phyloP scores from a whole-genome alignment of 140 eudicot species.

The Cichorium intybus region DNA sequence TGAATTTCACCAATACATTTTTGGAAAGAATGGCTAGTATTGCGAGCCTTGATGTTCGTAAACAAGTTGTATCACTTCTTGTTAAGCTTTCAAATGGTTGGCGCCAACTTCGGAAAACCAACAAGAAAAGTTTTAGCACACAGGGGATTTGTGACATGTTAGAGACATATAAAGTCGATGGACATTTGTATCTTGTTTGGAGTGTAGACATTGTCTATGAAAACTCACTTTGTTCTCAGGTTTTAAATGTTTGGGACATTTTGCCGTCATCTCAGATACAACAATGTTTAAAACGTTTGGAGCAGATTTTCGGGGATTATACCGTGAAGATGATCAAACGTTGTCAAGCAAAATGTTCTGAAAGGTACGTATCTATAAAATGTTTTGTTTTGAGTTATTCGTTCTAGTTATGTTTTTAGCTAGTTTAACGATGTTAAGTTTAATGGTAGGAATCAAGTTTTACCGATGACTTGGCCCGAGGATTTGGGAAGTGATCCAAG shows the following conservation, averaged over 20 bases:
- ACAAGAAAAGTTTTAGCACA: background rate
- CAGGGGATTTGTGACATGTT: conserved; percentile 12
- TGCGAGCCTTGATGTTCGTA: conserved; percentile 12
- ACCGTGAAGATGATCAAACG: conserved; percentile 19
- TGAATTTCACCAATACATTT: conserved; percentile 20
- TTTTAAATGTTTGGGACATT: conserved; percentile 42
- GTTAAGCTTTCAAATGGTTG: conserved; percentile 34
- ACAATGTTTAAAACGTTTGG: conserved; percentile 5
- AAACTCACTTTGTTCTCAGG: conserved; percentile 22
- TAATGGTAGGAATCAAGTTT: too few species aligned
- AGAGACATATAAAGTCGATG: conserved; percentile 32
- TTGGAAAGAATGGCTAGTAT: conserved; percentile 4
- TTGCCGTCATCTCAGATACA: conserved; percentile 8
- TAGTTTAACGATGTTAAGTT: background rate
- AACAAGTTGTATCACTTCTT: conserved; percentile 23
- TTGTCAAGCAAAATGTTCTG: conserved; percentile 30
- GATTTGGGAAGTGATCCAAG: background rate
- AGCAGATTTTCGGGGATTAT: conserved; percentile 21
- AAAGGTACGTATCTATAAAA: conserved; percentile 35
- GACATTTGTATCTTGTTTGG: conserved; percentile 30
- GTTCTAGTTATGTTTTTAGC: background rate
- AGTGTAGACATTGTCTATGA: conserved; percentile 27
- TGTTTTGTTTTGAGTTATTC: background rate
- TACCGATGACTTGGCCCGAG: conserved; percentile 22
- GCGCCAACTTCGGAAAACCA: conserved; percentile 10